Conservation (phyloP, 2,329 filamentous ascomycete genomes). For the Lachnellula occidentalis region DNA sequence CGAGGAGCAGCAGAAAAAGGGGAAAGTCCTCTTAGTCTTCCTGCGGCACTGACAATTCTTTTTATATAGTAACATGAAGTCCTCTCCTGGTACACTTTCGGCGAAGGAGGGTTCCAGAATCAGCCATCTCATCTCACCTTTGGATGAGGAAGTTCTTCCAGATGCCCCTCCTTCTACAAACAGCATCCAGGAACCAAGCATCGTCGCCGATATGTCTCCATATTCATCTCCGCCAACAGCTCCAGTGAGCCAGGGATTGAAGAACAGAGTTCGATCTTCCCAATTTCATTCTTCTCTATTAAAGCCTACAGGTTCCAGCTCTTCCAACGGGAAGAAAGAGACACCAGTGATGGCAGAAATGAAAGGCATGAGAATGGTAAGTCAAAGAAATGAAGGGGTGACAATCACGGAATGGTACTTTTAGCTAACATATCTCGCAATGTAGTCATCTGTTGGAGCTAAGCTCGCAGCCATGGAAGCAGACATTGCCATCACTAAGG, state of each 20-base stretch:
- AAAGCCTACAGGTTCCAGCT: neutral
- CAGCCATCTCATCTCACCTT: too few relatives aligned
- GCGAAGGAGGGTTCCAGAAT: too few relatives aligned
- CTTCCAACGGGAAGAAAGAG: neutral
- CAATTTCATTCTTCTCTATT: neutral
- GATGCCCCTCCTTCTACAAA: neutral
- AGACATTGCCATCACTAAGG: slow-evolving; percentile 26
- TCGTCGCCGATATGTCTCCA: slow-evolving; percentile 7
- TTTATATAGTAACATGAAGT: too few relatives aligned
- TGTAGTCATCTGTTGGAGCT: slow-evolving; percentile 33
- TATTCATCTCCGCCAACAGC: neutral
- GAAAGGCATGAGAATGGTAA: slow-evolving; percentile 29
- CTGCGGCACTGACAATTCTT: too few relatives aligned
- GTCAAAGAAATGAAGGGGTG: slow-evolving; percentile 1
- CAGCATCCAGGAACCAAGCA: slow-evolving; percentile 7
- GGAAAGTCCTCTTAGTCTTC: too few relatives aligned
- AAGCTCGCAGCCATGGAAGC: slow-evolving; percentile 41
- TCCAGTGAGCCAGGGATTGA: neutral
- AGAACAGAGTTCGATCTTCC: neutral
- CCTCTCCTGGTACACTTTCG: too few relatives aligned
- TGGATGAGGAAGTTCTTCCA: neutral
- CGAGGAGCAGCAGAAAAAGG: too few relatives aligned
- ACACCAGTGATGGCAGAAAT: slow-evolving; percentile 22
- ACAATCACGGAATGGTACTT: too few relatives aligned
- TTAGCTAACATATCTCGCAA: slow-evolving; percentile 26